phyloP scores from a whole-genome alignment of 108 stramenopile species.

The Cyclostephanos tholiformis region DNA sequence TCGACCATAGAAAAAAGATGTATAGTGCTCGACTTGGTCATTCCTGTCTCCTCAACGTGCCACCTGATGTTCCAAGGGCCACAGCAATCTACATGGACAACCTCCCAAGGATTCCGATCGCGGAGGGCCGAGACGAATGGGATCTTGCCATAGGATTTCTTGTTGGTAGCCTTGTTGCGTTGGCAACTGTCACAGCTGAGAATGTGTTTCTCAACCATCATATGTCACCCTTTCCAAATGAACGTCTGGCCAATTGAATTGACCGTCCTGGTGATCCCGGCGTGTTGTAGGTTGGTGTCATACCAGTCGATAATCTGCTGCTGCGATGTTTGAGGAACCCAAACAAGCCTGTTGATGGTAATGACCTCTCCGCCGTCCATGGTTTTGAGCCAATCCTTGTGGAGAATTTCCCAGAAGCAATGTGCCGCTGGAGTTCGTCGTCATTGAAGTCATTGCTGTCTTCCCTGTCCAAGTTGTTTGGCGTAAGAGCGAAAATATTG shows the following conservation, averaged over 20 bases:
- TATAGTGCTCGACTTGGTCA: neutral
- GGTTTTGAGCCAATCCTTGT: neutral
- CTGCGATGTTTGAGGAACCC: constrained; percentile 8
- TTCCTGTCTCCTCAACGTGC: too few relatives aligned
- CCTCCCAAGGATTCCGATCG: too few relatives aligned
- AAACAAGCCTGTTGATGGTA: neutral
- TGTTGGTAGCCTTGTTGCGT: constrained; percentile 11
- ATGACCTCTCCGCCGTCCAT: neutral
- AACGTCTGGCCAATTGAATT: neutral
- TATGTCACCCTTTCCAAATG: neutral
- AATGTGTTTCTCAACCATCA: neutral
- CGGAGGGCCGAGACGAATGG: too few relatives aligned
- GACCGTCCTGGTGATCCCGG: too few relatives aligned
- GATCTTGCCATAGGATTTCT: constrained; percentile 5
- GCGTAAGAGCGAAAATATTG: too few relatives aligned
- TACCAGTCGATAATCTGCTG: constrained; percentile 19
- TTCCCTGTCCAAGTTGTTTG: too few relatives aligned
- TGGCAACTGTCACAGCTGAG: neutral
- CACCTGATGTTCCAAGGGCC: too few relatives aligned
- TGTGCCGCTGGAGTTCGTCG: too few relatives aligned
- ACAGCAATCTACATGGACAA: too few relatives aligned
- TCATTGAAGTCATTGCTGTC: too few relatives aligned
- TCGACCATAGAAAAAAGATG: neutral
- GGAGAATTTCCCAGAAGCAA: too few relatives aligned
- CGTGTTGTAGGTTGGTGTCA: too few relatives aligned